Evolutionary conservation across 208 protist genomes (phyloP).

Genomic region (Leishmania arabica): DNA sequence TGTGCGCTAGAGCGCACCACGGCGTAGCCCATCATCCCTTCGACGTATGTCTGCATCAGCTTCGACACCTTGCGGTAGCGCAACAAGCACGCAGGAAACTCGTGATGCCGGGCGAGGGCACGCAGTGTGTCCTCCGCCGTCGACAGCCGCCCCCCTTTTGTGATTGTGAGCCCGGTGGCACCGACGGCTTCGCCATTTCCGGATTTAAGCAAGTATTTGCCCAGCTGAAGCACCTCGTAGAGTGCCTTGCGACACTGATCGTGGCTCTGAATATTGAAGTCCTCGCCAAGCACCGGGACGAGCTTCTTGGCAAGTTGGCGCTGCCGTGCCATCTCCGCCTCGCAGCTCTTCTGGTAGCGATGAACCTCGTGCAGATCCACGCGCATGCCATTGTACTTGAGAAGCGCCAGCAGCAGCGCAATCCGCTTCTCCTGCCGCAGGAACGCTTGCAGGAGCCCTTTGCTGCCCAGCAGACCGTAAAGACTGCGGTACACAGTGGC

Average conservation of each 20-base stretch:
- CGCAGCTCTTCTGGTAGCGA: constrained; percentile 53
- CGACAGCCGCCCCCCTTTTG: constrained; percentile 85
- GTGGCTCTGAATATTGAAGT: constrained; percentile 89
- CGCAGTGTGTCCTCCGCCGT: constrained; percentile 88
- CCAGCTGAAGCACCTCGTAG: constrained; percentile 88
- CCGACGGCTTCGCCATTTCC: constrained; percentile 16
- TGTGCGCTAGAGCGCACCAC: constrained; percentile 28
- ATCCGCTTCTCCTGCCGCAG: constrained; percentile 87
- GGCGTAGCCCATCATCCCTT: constrained; percentile 83
- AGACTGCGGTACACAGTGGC: constrained; percentile 77
- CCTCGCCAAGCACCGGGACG: constrained; percentile 45
- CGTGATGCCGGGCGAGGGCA: constrained; percentile 70
- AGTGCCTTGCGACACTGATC: constrained; percentile 82
- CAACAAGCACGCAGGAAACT: constrained; percentile 72
- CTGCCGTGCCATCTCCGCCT: constrained; percentile 50
- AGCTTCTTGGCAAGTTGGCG: constrained; percentile 34
- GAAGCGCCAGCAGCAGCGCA: constrained; percentile 64
- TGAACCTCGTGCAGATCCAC: constrained; percentile 71
- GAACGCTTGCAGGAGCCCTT: constrained; percentile 83
- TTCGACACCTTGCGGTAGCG: constrained; percentile 86
- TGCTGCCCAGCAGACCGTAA: constrained; percentile 75
- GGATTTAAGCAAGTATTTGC: constrained; percentile 38
- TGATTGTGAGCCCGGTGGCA: constrained; percentile 45
- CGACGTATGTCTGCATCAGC: constrained; percentile 88
- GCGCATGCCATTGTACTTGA: constrained; percentile 74